Conservation (phyloP, 1,284 basidiomycete genomes). For the Singerocomus inundabilis region DNA sequence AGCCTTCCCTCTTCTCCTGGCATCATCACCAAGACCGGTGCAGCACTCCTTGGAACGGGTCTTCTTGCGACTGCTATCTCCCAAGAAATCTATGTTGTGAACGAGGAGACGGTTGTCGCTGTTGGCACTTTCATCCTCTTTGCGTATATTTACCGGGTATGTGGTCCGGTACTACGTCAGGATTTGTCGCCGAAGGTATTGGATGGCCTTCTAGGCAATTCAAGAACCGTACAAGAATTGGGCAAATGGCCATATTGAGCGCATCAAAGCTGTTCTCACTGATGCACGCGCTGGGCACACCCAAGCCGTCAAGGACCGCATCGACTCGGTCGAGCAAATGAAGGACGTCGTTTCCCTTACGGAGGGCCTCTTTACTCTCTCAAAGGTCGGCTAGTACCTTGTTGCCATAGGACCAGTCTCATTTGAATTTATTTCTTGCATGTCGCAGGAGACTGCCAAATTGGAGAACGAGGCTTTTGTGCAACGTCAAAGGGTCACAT, state of each 20-base stretch:
- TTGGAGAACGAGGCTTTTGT: slow-evolving; percentile 91
- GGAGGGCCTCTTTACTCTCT: slow-evolving; percentile 86
- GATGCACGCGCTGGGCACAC: slow-evolving; percentile 88
- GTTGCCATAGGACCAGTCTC: background rate
- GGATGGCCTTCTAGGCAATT: slow-evolving; percentile 17
- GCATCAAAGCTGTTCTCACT: slow-evolving; percentile 83
- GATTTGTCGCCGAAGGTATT: slow-evolving; percentile 3
- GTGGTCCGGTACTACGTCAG: slow-evolving; percentile 22
- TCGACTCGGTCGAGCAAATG: slow-evolving; percentile 88
- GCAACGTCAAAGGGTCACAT: slow-evolving; percentile 84
- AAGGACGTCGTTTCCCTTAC: slow-evolving; percentile 93
- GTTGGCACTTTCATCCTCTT: slow-evolving; percentile 88
- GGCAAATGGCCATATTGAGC: slow-evolving; percentile 85
- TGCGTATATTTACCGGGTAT: slow-evolving; percentile 79
- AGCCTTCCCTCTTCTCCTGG: slow-evolving; percentile 87
- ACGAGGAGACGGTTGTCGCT: slow-evolving; percentile 89
- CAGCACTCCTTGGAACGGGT: slow-evolving; percentile 89
- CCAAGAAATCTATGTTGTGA: slow-evolving; percentile 96
- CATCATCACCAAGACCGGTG: slow-evolving; percentile 93
- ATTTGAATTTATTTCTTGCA: background rate
- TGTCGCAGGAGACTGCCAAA: slow-evolving; percentile 80
- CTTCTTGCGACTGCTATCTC: slow-evolving; percentile 92
- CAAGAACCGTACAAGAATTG: slow-evolving; percentile 91
- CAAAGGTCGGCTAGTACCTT: slow-evolving; percentile 61
- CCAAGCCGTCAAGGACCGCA: slow-evolving; percentile 89